phyloP scores from a whole-genome alignment of 1,284 basidiomycete species.

The Trametes hirsuta region DNA sequence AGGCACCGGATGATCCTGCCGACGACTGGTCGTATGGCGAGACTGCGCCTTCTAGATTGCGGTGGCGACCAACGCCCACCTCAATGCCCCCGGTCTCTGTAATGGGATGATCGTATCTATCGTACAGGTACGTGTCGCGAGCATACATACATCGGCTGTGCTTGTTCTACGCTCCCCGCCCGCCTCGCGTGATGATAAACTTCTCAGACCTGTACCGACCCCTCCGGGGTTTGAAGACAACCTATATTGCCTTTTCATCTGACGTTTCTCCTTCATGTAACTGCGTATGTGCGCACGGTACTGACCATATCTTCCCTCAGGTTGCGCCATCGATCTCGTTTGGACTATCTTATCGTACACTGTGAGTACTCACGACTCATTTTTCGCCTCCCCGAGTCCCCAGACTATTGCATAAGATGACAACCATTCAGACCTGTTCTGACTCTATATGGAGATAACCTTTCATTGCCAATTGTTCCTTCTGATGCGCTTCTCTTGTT shows the following conservation, averaged over 20 bases:
- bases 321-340: background rate
- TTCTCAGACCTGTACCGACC: slow-evolving; percentile 54
- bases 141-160: background rate
- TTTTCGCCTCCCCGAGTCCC: background rate
- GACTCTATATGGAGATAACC: slow-evolving; percentile 38
- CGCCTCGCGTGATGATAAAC: slow-evolving; percentile 37
- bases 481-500: slow-evolving; percentile 28
- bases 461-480: slow-evolving; percentile 39
- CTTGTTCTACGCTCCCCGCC: slow-evolving; percentile 1
- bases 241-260: slow-evolving; percentile 44
- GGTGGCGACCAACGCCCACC: slow-evolving; percentile 55
- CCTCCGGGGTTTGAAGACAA: slow-evolving; percentile 38
- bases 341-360: slow-evolving; percentile 3
- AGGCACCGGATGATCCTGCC: slow-evolving; percentile 32
- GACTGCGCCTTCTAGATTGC: slow-evolving; percentile 49
- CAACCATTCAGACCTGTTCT: slow-evolving; percentile 44
- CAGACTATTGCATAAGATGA: slow-evolving; percentile 31
- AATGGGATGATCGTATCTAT: slow-evolving; percentile 19
- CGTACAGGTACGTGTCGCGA: slow-evolving; percentile 25
- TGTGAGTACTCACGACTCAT: slow-evolving; percentile 30
- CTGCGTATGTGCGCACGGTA: background rate
- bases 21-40: slow-evolving; percentile 67
- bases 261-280: slow-evolving; percentile 24
- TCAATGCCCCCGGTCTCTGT: slow-evolving; percentile 42
- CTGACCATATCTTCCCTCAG: slow-evolving; percentile 5